A percentile compares a stretch with the other conserved stretches of the same genome.
These are phyloP conservation scores for Oryza punctata DNA, from an alignment of 176 grass and related monocot species.

Conservation along the genomic window DNA sequence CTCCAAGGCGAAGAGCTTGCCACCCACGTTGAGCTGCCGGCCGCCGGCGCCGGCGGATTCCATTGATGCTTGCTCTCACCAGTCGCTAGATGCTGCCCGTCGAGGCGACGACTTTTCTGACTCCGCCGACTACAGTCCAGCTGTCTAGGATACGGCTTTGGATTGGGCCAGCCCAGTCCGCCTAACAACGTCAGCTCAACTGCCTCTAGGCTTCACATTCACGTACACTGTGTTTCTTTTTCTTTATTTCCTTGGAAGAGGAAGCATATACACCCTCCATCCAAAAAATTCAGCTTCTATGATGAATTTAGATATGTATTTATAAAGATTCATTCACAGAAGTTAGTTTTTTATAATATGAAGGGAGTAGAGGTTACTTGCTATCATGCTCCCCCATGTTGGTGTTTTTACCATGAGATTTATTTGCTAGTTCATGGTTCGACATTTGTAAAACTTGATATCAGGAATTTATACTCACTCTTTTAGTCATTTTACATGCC, in stretches of 20 bases:
- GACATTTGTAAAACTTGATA: background rate
- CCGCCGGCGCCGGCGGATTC: constrained; percentile 8
- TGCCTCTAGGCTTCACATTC: background rate
- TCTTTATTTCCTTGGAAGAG: background rate
- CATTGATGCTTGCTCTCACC: constrained; percentile 28
- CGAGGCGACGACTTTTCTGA: background rate
- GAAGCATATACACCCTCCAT: too few relatives aligned
- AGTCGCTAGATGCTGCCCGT: background rate
- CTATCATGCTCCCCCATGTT: background rate
- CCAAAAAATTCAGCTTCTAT: too few relatives aligned
- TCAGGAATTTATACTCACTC: background rate
- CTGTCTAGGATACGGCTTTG: too few relatives aligned
- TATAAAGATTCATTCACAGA: too few relatives aligned
- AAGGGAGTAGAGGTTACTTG: too few relatives aligned
- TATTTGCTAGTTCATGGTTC: background rate
- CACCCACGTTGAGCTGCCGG: constrained; percentile 71
- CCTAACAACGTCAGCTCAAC: background rate
- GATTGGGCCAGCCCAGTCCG: background rate
- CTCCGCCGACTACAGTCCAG: too few relatives aligned
- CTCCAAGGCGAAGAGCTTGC: constrained; percentile 62
- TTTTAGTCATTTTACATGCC: background rate
- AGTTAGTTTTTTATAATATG: too few relatives aligned
- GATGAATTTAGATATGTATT: too few relatives aligned
- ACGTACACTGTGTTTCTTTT: background rate
- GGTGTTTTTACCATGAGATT: background rate